Conservation (phyloP, 257 asterid species). For the Ballota nigra region DNA sequence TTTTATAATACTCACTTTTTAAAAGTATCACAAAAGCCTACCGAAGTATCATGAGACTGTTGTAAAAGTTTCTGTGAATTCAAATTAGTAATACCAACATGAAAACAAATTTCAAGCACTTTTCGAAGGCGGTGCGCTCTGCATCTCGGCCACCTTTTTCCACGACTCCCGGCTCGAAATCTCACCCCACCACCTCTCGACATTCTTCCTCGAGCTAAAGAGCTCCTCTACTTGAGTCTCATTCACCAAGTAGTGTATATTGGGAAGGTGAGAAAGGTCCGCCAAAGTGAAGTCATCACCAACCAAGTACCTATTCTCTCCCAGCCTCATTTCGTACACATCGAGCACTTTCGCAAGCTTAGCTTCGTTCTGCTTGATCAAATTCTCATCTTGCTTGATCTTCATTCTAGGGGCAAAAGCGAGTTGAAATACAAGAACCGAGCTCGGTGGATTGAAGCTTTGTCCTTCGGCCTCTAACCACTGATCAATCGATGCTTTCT, state of each 20-base stretch:
- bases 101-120: constrained; percentile 25
- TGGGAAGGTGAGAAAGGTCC: constrained; percentile 84
- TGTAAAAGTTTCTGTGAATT: no score
- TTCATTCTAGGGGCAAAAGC: constrained; percentile 73
- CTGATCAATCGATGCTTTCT: constrained; percentile 79
- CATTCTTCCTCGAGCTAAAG: constrained; percentile 58
- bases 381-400: constrained; percentile 60
- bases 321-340: constrained; percentile 74
- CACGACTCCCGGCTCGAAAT: constrained; percentile 69
- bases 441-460: constrained; percentile 66
- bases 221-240: constrained; percentile 43
- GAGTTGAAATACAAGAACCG: constrained; percentile 61
- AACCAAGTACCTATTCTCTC: constrained; percentile 66
- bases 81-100: neutral
- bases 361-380: constrained; percentile 62
- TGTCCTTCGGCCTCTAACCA: constrained; percentile 82
- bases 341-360: constrained; percentile 79
- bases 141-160: constrained; percentile 77
- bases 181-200: constrained; percentile 86
- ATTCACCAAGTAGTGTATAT: constrained; percentile 46
- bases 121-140: constrained; percentile 38
- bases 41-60: no score
- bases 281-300: constrained; percentile 80
- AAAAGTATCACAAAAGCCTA: no score
- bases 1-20: no score